Evolutionary conservation across 768 basidiomycete genomes (phyloP).

Genomic region (Boletus edulis): DNA sequence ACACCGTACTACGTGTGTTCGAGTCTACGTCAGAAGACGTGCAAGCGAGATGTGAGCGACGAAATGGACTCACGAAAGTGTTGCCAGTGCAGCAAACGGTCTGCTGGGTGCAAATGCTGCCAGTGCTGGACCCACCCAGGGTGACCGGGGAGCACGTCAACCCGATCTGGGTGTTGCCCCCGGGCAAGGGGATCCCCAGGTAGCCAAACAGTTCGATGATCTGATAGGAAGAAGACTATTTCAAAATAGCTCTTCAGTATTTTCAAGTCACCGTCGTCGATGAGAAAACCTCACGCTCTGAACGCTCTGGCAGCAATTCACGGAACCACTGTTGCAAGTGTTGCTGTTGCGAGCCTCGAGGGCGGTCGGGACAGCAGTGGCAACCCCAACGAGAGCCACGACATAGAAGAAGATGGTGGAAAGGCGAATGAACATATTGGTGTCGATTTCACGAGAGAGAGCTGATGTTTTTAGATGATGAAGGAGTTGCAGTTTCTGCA

Average conservation of each 20-base stretch:
- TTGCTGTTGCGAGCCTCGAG: background rate
- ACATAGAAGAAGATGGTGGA: background rate
- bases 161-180: background rate
- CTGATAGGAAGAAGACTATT: background rate
- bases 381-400: constrained; percentile 5
- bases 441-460: background rate
- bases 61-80: background rate
- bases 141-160: constrained; percentile 1
- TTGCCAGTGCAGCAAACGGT: constrained; percentile 4
- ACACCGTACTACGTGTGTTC: background rate
- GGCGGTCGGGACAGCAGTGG: background rate
- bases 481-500: background rate
- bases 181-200: background rate
- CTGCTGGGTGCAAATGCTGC: background rate
- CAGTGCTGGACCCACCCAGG: background rate
- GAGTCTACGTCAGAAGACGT: background rate
- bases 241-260: background rate
- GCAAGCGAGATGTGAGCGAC: background rate
- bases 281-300: background rate
- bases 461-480: background rate
- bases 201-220: background rate
- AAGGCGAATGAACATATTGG: constrained; percentile 4
- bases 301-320: constrained; percentile 13
- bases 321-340: constrained; percentile 31
- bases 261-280: background rate